phyloP scores from a whole-genome alignment of 148 eudicot species.

The Amaranthus hypochondriacus region DNA sequence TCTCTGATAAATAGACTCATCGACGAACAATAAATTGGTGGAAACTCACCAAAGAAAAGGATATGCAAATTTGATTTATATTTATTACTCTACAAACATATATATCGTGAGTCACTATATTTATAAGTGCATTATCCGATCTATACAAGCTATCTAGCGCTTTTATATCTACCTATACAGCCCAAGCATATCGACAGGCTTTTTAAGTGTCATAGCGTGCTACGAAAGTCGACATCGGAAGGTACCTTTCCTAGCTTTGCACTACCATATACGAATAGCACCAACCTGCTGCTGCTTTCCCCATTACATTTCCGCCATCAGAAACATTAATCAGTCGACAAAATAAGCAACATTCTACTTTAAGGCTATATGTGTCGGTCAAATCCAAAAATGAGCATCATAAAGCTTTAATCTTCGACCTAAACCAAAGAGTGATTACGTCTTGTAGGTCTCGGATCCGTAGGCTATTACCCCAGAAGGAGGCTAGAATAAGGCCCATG shows the following conservation, averaged over 20 bases:
- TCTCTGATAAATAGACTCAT: no score
- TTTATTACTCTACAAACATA: neutral
- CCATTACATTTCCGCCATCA: neutral
- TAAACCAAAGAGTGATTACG: slow-evolving; percentile 31
- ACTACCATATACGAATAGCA: neutral
- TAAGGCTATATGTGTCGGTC: neutral
- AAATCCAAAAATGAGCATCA: neutral
- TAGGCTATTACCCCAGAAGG: slow-evolving; percentile 86
- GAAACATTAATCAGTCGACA: neutral
- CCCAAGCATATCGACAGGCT: neutral
- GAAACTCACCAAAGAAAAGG: no score
- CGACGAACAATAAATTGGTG: no score
- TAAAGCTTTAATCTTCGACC: slow-evolving; percentile 43
- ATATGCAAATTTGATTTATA: no score
- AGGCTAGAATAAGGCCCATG: slow-evolving; percentile 91
- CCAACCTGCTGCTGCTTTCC: slow-evolving; percentile 7
- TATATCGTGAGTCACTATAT: slow-evolving; percentile 2
- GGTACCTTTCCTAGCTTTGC: slow-evolving; percentile 11
- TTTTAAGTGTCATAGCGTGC: neutral
- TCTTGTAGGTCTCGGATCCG: slow-evolving; percentile 58
- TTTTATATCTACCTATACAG: slow-evolving; percentile 14
- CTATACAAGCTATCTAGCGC: slow-evolving; percentile 21
- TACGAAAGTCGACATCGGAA: neutral
- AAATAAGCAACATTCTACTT: neutral
- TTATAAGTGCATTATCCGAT: neutral